A percentile compares a stretch with the other conserved stretches of the same genome.
Evolutionary conservation across 2,329 filamentous ascomycete species (phyloP).

Genomic region (Sclerotinia nivalis): DNA sequence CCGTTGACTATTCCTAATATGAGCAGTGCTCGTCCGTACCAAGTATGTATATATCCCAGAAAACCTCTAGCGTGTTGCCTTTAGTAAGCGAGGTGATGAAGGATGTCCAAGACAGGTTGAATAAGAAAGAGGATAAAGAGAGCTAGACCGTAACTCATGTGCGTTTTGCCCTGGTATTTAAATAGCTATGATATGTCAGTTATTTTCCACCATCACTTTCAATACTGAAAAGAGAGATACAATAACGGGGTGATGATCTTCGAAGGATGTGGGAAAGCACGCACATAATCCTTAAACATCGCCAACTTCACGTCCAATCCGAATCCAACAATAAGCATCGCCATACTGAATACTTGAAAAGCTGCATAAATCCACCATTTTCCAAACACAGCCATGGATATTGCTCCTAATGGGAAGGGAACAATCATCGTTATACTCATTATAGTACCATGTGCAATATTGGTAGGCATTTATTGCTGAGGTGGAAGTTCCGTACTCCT

Average conservation of each 20-base stretch:
- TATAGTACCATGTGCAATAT: slow-evolving; percentile 56
- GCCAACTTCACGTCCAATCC: slow-evolving; percentile 56
- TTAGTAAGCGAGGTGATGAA: slow-evolving; percentile 58
- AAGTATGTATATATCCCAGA: slow-evolving; percentile 60
- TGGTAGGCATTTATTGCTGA: slow-evolving; percentile 26
- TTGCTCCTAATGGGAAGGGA: slow-evolving; percentile 60
- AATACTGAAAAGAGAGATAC: background rate
- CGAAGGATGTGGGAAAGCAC: slow-evolving; percentile 44
- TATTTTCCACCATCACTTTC: background rate
- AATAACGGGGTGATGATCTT: background rate
- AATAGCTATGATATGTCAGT: slow-evolving; percentile 43
- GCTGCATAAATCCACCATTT: slow-evolving; percentile 53
- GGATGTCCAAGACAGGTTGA: slow-evolving; percentile 58
- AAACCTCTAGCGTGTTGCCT: slow-evolving; percentile 47
- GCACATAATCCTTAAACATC: slow-evolving; percentile 40
- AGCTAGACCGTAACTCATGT: slow-evolving; percentile 58
- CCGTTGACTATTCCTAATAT: slow-evolving; percentile 62
- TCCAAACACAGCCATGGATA: slow-evolving; percentile 59
- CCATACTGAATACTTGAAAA: slow-evolving; percentile 56
- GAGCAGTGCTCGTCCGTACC: slow-evolving; percentile 61
- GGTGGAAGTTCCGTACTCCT: background rate
- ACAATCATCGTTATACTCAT: slow-evolving; percentile 61
- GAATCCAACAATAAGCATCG: slow-evolving; percentile 63
- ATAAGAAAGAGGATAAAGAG: slow-evolving; percentile 56
- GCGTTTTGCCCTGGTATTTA: slow-evolving; percentile 47